A percentile compares a stretch with the other conserved stretches of the same genome.
phyloP scores from a whole-genome alignment of 805 yeast genomes.

The Pichia rugopelliculosa region DNA sequence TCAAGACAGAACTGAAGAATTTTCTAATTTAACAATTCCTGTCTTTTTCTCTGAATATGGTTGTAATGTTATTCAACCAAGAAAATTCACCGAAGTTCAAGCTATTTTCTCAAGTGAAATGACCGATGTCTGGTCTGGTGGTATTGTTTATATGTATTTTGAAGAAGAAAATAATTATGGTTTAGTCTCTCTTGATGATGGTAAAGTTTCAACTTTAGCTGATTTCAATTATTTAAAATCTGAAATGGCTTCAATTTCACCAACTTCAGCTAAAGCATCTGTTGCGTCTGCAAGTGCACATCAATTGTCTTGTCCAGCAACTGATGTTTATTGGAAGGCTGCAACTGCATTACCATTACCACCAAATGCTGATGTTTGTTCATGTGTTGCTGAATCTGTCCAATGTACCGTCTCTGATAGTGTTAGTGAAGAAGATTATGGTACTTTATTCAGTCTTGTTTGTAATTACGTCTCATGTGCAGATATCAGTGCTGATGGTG shows the following conservation, averaged over 20 bases:
- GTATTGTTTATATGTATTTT: conserved; percentile 87
- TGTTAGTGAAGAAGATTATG: conserved; percentile 50
- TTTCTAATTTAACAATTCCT: conserved; percentile 67
- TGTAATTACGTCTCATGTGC: conserved; percentile 56
- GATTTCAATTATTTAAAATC: conserved; percentile 54
- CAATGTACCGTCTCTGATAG: conserved; percentile 51
- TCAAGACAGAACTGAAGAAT: conserved; percentile 62
- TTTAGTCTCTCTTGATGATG: conserved; percentile 49
- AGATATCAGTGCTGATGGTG: conserved; percentile 55
- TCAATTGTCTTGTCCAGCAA: conserved; percentile 40
- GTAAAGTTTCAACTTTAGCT: conserved; percentile 45
- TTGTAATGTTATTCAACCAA: conserved; percentile 67
- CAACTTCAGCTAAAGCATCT: conserved; percentile 36
- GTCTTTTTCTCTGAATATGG: conserved; percentile 86
- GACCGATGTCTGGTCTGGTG: conserved; percentile 93
- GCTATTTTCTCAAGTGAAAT: conserved; percentile 59
- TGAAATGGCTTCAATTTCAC: conserved; percentile 46
- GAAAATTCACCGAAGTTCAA: conserved; percentile 69
- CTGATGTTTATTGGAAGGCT: conserved; percentile 58
- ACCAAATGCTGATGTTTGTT: conserved; percentile 60
- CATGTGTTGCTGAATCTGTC: conserved; percentile 47
- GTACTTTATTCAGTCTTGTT: conserved; percentile 47
- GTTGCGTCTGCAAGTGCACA: conserved; percentile 32
- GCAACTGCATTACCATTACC: conserved; percentile 67
- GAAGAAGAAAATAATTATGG: conserved; percentile 82